These are phyloP conservation scores for Gnomoniopsis sp. DNA, from an alignment of 2,329 filamentous ascomycete genomes.

Conservation along the genomic window DNA sequence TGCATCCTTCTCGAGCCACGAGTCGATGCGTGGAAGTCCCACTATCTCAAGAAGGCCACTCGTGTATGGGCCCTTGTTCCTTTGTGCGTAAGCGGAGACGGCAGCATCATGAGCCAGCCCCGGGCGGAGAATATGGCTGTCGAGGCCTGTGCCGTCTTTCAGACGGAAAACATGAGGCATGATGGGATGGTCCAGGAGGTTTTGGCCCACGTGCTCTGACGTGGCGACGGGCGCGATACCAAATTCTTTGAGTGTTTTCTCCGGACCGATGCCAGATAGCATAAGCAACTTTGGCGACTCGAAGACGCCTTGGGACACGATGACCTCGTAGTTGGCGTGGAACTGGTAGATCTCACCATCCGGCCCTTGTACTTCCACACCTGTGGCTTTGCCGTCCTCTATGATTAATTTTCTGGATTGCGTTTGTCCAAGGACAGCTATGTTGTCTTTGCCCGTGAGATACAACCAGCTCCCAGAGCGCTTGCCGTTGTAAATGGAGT, in stretches of 20 bases:
- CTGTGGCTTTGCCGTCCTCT: slow-evolving; percentile 39
- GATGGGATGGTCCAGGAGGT: slow-evolving; percentile 61
- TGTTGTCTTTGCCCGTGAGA: slow-evolving; percentile 50
- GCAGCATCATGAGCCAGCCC: slow-evolving; percentile 32
- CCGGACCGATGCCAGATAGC: slow-evolving; percentile 60
- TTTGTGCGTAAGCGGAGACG: slow-evolving; percentile 32
- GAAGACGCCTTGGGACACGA: slow-evolving; percentile 51
- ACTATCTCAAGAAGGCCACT: slow-evolving; percentile 46
- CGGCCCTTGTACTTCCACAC: slow-evolving; percentile 42
- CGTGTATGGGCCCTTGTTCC: slow-evolving; percentile 36
- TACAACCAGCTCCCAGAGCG: slow-evolving; percentile 50
- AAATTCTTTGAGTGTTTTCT: slow-evolving; percentile 46
- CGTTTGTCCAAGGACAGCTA: slow-evolving; percentile 45
- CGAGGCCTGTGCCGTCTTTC: slow-evolving; percentile 37
- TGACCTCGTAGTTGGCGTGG: slow-evolving; percentile 46
- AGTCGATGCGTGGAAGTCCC: slow-evolving; percentile 55
- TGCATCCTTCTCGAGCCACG: slow-evolving; percentile 44
- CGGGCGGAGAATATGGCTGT: slow-evolving; percentile 37
- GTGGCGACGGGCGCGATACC: slow-evolving; percentile 53
- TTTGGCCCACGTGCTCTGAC: slow-evolving; percentile 60
- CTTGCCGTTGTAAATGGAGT: slow-evolving; percentile 55
- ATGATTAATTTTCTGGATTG: slow-evolving; percentile 51
- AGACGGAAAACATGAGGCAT: slow-evolving; percentile 46
- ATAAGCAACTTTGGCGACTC: slow-evolving; percentile 64
- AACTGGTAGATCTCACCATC: slow-evolving; percentile 40